A percentile compares a stretch with the other conserved stretches of the same genome.
Conservation (phyloP, 2,329 filamentous ascomycete genomes). For the Talaromyces sp. region DNA sequence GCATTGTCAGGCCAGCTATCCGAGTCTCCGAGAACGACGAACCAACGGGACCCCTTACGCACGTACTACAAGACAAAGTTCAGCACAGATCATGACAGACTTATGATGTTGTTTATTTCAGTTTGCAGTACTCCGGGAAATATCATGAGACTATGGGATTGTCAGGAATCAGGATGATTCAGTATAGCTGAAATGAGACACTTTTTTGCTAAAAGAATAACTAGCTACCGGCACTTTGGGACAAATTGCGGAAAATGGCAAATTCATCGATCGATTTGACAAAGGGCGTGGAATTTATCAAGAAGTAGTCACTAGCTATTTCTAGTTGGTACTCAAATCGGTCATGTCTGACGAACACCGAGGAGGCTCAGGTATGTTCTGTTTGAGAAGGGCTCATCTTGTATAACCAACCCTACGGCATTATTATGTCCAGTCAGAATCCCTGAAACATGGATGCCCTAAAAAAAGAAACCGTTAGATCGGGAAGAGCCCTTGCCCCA, state of each 20-base stretch:
- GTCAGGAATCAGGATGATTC: background rate
- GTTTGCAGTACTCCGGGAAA: background rate
- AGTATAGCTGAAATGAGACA: background rate
- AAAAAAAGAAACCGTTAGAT: slow-evolving; percentile 1
- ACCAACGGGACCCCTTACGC: background rate
- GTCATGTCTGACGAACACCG: background rate
- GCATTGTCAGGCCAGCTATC: background rate
- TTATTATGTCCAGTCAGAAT: background rate
- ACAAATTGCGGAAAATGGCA: background rate
- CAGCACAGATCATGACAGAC: background rate
- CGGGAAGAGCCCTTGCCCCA: background rate
- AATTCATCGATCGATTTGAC: background rate
- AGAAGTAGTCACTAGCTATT: background rate
- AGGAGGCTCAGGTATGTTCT: background rate
- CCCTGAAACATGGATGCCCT: background rate
- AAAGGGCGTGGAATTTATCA: background rate
- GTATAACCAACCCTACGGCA: background rate
- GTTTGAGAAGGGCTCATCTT: background rate
- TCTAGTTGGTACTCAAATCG: background rate
- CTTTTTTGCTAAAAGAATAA: background rate
- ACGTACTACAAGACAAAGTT: background rate
- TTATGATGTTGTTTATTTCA: background rate
- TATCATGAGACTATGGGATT: background rate
- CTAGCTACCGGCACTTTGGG: background rate
- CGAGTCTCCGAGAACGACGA: background rate